These are phyloP conservation scores for Grosmannia clavigera DNA, from an alignment of 2,329 filamentous ascomycete genomes.

Conservation along the genomic window DNA sequence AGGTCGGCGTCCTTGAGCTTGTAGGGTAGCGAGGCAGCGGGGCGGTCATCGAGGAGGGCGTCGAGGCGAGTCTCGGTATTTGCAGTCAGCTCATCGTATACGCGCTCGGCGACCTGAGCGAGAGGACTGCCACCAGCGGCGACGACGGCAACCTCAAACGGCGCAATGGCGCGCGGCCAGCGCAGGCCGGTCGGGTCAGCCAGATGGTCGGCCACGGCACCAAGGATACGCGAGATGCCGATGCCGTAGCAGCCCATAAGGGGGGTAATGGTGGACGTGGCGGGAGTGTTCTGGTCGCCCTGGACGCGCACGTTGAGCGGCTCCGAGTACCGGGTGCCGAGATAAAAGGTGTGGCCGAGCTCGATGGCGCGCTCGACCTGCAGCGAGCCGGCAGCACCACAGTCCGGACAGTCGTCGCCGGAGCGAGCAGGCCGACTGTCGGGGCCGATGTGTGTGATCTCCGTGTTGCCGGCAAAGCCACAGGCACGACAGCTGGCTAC, in stretches of 20 bases:
- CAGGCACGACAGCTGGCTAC: slow-evolving; percentile 66
- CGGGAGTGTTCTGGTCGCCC: slow-evolving; percentile 20
- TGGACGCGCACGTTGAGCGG: slow-evolving; percentile 44
- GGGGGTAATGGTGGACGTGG: neutral
- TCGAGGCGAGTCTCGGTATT: slow-evolving; percentile 33
- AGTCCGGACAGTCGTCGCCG: slow-evolving; percentile 64
- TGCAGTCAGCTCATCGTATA: slow-evolving; percentile 51
- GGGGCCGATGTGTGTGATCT: slow-evolving; percentile 44
- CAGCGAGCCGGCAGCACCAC: slow-evolving; percentile 44
- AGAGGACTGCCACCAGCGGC: slow-evolving; percentile 28
- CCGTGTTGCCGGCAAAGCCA: slow-evolving; percentile 72
- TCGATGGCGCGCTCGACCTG: slow-evolving; percentile 66
- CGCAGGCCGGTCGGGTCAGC: slow-evolving; percentile 63
- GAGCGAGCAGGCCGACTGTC: slow-evolving; percentile 29
- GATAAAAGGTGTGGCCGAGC: slow-evolving; percentile 87
- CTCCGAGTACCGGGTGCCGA: slow-evolving; percentile 73
- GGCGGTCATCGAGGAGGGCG: slow-evolving; percentile 66
- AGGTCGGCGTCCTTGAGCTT: slow-evolving; percentile 85
- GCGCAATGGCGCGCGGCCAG: slow-evolving; percentile 80
- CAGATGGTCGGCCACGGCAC: slow-evolving; percentile 67
- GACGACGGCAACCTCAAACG: slow-evolving; percentile 65
- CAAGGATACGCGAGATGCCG: slow-evolving; percentile 81
- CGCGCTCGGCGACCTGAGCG: slow-evolving; percentile 34
- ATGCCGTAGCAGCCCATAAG: slow-evolving; percentile 98
- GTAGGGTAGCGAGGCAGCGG: slow-evolving; percentile 54